These are phyloP conservation scores for Inga laurina DNA, from an alignment of 306 rosid species.

Conservation along the genomic window DNA sequence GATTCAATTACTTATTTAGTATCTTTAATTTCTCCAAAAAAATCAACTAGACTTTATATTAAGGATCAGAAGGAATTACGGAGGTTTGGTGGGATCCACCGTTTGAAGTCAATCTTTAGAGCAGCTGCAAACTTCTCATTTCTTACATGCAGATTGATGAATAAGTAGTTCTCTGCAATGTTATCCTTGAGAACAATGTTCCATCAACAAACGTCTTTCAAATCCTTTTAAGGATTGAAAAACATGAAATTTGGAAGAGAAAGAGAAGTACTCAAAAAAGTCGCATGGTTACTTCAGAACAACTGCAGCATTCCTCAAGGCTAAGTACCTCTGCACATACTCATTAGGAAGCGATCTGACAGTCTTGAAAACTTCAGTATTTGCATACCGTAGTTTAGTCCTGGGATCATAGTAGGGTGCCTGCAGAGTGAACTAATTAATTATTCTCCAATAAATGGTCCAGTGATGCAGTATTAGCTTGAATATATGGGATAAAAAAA, in stretches of 20 bases:
- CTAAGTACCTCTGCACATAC: constrained; percentile 80
- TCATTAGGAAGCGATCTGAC: constrained; percentile 85
- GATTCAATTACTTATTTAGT: no score
- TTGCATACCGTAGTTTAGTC: constrained; percentile 86
- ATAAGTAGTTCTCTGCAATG: background rate
- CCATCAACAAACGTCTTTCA: constrained; percentile 1
- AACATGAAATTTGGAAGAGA: background rate
- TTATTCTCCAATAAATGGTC: constrained; percentile 7
- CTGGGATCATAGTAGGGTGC: constrained; percentile 91
- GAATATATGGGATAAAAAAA: background rate
- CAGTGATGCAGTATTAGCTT: background rate
- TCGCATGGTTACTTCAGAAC: constrained; percentile 61
- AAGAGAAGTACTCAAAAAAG: background rate
- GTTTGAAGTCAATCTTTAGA: no score
- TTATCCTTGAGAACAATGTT: background rate
- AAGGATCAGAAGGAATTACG: fast-evolving
- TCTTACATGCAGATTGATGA: background rate
- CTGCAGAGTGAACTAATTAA: constrained; percentile 49
- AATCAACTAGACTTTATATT: no score
- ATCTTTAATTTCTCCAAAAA: no score
- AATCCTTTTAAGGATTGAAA: constrained; percentile 1
- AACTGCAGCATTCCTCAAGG: constrained; percentile 81
- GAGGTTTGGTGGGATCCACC: no score
- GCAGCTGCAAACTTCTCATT: background rate
- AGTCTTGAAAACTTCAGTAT: constrained; percentile 77